These are phyloP conservation scores for Pascua sp. DNA, from an alignment of 1,284 basidiomycete genomes.

Conservation along the genomic window DNA sequence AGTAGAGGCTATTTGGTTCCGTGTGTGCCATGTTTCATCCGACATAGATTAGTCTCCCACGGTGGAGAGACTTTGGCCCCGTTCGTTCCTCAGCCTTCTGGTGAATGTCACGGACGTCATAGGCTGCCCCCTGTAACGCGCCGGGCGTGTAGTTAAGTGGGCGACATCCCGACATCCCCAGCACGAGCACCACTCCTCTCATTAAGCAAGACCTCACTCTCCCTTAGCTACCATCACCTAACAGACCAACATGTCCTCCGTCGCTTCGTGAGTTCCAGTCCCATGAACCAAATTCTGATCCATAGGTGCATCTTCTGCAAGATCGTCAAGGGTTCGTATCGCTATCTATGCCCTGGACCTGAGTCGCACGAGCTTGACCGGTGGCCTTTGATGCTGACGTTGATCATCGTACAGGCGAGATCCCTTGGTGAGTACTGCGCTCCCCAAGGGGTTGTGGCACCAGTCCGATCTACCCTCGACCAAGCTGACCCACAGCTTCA, in stretches of 20 bases:
- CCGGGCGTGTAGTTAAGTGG: neutral
- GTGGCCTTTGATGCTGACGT: neutral
- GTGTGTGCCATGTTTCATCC: neutral
- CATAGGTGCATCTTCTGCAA: constrained; percentile 77
- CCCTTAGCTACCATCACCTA: neutral
- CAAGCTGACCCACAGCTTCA: constrained; percentile 56
- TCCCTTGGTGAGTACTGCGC: constrained; percentile 49
- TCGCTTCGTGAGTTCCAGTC: constrained; percentile 10
- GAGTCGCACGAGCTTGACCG: neutral
- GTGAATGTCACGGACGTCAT: too few relatives aligned
- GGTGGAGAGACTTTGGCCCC: neutral
- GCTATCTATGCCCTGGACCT: neutral
- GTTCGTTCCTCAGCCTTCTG: neutral
- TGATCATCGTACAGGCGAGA: constrained; percentile 40
- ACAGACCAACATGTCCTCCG: constrained; percentile 7
- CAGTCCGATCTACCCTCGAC: neutral
- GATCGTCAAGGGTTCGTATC: constrained; percentile 71
- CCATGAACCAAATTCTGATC: neutral
- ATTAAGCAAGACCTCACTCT: neutral
- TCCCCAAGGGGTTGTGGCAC: neutral
- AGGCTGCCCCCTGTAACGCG: too few relatives aligned
- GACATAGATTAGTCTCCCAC: neutral
- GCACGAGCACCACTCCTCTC: neutral
- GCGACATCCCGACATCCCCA: neutral
- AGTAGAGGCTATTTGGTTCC: too few relatives aligned